Conservation (phyloP, 805 yeast species). For the Candida coleopterorum region DNA sequence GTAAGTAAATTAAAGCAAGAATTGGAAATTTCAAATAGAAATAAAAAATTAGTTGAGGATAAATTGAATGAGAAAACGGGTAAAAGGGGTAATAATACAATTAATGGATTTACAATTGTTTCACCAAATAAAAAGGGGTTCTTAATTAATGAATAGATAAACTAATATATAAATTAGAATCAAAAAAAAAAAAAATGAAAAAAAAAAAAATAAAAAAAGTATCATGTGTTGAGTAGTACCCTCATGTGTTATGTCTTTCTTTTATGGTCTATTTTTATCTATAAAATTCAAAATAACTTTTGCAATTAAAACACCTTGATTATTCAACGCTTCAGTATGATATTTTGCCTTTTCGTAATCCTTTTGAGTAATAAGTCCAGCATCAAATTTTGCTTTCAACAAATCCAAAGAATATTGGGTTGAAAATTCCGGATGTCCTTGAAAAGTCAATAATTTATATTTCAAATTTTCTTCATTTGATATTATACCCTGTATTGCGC, state of each 20-base stretch:
- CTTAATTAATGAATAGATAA: slow-evolving; percentile 10
- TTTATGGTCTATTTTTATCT: not conserved
- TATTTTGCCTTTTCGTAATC: slow-evolving; percentile 24
- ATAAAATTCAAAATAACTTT: slow-evolving; percentile 23
- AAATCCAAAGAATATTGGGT: slow-evolving; percentile 26
- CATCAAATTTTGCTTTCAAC: slow-evolving; percentile 15
- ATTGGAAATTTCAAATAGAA: slow-evolving; percentile 31
- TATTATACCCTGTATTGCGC: slow-evolving; percentile 64
- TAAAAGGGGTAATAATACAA: slow-evolving; percentile 20
- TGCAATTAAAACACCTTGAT: slow-evolving; percentile 39
- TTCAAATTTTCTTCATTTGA: slow-evolving; percentile 34
- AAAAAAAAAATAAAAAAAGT: too few relatives aligned
- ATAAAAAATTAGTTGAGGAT: slow-evolving; percentile 27
- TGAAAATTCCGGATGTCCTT: slow-evolving; percentile 86
- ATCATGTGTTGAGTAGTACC: too few relatives aligned
- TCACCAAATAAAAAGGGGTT: slow-evolving; percentile 25
- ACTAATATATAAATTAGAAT: too few relatives aligned
- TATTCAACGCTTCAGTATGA: slow-evolving; percentile 25
- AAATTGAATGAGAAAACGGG: slow-evolving; percentile 24
- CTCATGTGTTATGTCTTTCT: too few relatives aligned
- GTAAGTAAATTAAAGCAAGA: slow-evolving; percentile 36
- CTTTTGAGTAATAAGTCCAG: slow-evolving; percentile 18
- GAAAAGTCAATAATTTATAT: slow-evolving; percentile 62
- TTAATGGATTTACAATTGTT: slow-evolving; percentile 37
- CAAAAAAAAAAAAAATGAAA: too few relatives aligned